Conservation (phyloP, 768 basidiomycete genomes). For the Scleroderma citrinum region DNA sequence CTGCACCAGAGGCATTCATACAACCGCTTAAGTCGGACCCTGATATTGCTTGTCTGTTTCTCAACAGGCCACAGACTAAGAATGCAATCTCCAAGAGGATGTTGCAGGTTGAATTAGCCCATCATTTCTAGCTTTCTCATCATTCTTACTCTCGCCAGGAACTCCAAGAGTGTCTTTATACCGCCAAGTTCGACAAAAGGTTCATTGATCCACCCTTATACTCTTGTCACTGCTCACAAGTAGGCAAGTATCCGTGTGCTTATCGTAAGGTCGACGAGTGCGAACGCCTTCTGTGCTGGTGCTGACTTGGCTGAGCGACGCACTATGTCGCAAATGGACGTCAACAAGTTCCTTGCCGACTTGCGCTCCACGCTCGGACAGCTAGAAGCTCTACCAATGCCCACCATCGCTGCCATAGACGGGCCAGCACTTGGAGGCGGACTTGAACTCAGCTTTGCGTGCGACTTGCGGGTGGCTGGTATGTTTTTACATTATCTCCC, state of each 20-base stretch:
- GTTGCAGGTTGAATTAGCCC: constrained; percentile 43
- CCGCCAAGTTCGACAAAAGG: constrained; percentile 63
- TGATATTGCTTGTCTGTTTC: constrained; percentile 67
- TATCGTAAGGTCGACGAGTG: constrained; percentile 72
- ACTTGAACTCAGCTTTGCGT: constrained; percentile 79
- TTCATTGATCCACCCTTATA: constrained; percentile 18
- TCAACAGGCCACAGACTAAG: constrained; percentile 78
- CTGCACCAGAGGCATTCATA: constrained; percentile 35
- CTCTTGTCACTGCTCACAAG: background rate
- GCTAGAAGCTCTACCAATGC: constrained; percentile 80
- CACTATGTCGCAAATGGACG: constrained; percentile 71
- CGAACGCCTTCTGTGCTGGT: constrained; percentile 86
- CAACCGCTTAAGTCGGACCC: constrained; percentile 49
- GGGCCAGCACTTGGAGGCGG: constrained; percentile 94
- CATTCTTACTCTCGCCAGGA: constrained; percentile 41
- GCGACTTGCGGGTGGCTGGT: constrained; percentile 90
- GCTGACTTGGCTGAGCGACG: constrained; percentile 84
- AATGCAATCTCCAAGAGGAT: constrained; percentile 81
- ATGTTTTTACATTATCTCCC: constrained; percentile 20
- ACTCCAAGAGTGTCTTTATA: constrained; percentile 62
- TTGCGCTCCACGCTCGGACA: constrained; percentile 64
- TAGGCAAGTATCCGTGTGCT: constrained; percentile 61
- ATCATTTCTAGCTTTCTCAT: constrained; percentile 1
- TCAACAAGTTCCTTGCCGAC: constrained; percentile 71
- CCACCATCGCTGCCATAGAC: constrained; percentile 89